These are phyloP conservation scores for Cryptococcus amylolentus DNA, from an alignment of 1,284 basidiomycete genomes.

Conservation along the genomic window DNA sequence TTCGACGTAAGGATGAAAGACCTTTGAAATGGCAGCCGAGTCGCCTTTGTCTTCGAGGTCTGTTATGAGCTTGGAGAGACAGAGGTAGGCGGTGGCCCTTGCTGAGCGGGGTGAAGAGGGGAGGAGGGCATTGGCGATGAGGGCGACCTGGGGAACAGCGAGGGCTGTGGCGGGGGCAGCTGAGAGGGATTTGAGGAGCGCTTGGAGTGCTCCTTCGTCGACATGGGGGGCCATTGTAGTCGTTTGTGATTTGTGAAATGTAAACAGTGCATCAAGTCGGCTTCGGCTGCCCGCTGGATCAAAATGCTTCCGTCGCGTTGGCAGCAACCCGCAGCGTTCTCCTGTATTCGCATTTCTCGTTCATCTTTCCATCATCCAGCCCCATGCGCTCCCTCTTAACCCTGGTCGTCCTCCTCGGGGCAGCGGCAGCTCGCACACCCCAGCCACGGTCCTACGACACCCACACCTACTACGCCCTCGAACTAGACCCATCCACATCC, in stretches of 20 bases:
- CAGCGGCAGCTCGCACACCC: constrained; percentile 12
- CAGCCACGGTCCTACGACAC: constrained; percentile 59
- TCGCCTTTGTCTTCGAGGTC: not conserved
- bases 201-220: constrained; percentile 7
- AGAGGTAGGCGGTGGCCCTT: constrained; percentile 25
- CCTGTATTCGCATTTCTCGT: not conserved
- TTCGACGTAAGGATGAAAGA: not conserved
- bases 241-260: not conserved
- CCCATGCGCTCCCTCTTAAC: constrained; percentile 13
- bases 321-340: not conserved
- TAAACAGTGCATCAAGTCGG: not conserved
- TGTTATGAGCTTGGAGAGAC: constrained; percentile 21
- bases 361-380: not conserved
- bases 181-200: constrained; percentile 6
- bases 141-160: constrained; percentile 11
- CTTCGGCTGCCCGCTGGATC: not conserved
- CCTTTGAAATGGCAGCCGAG: not conserved
- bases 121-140: constrained; percentile 22
- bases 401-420: constrained; percentile 3
- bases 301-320: not conserved
- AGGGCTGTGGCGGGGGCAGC: not conserved
- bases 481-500: constrained; percentile 55
- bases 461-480: constrained; percentile 65
- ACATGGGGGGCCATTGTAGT: not conserved
- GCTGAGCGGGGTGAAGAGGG: constrained; percentile 15